Evolutionary conservation across 2,329 filamentous ascomycete genomes (phyloP).

Genomic region (Neofusicoccum parvum): DNA sequence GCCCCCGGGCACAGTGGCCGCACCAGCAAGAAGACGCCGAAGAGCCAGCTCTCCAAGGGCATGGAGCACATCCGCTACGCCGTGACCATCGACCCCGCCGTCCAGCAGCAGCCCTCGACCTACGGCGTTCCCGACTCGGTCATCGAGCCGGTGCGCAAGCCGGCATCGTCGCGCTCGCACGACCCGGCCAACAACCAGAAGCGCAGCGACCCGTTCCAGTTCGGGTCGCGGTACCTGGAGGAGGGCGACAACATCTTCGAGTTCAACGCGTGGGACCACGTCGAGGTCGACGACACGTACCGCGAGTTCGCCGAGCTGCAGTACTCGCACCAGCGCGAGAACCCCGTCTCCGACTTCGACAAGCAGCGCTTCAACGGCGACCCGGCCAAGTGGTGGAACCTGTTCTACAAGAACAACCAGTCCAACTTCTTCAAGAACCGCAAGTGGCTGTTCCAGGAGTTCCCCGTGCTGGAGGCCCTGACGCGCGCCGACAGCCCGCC

Average conservation of each 20-base stretch:
- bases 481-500: conserved; percentile 70
- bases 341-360: conserved; percentile 91
- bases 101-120: conserved; percentile 31
- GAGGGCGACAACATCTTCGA: conserved; percentile 89
- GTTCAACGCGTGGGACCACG: conserved; percentile 99
- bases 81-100: conserved; percentile 46
- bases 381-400: conserved; percentile 96
- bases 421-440: conserved; percentile 98
- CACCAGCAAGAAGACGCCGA: conserved; percentile 26
- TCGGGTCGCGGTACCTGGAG: conserved; percentile 84
- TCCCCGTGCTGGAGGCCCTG: conserved; percentile 80
- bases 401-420: conserved; percentile 97
- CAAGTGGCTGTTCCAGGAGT: conserved; percentile 96
- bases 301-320: conserved; percentile 83
- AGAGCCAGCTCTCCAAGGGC: conserved; percentile 52
- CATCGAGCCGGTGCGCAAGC: conserved; percentile 46
- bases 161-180: conserved; percentile 63
- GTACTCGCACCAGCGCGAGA: conserved; percentile 78
- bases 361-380: conserved; percentile 86
- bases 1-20: not conserved
- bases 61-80: conserved; percentile 57
- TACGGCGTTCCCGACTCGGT: conserved; percentile 52
- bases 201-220: conserved; percentile 89
- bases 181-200: conserved; percentile 77
- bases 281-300: conserved; percentile 88